phyloP scores from a whole-genome alignment of 2,329 filamentous ascomycete genomes.

The Monosporascus sp. region DNA sequence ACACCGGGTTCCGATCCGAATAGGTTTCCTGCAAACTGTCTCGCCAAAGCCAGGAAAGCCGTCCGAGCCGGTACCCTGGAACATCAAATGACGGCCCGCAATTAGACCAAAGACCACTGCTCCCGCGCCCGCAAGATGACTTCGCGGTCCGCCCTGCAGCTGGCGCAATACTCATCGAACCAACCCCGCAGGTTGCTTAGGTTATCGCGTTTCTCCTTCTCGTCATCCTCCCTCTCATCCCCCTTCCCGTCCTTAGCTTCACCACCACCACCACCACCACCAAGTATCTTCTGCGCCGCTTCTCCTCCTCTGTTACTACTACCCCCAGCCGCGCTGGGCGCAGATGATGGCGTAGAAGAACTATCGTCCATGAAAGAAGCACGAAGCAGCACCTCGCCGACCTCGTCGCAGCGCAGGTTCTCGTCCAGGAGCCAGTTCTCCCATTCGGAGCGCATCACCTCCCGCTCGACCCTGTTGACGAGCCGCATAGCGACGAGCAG shows the following conservation, averaged over 20 bases:
- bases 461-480: constrained; percentile 81
- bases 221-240: constrained; percentile 3
- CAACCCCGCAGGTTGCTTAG: constrained; percentile 40
- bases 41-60: too few species aligned
- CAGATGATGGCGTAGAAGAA: constrained; percentile 13
- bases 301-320: constrained; percentile 8
- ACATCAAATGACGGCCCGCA: too few species aligned
- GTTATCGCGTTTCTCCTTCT: constrained; percentile 16
- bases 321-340: constrained; percentile 4
- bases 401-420: constrained; percentile 65
- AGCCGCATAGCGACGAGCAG: constrained; percentile 84
- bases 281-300: constrained; percentile 24
- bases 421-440: constrained; percentile 88
- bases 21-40: too few species aligned
- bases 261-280: constrained; percentile 22
- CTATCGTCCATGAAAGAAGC: constrained; percentile 31
- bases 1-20: too few species aligned
- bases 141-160: constrained; percentile 43
- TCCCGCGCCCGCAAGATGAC: constrained; percentile 19
- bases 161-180: constrained; percentile 51
- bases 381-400: constrained; percentile 38
- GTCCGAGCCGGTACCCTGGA: too few species aligned
- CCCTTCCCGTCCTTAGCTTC: constrained; percentile 9
- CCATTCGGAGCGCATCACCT: constrained; percentile 84
- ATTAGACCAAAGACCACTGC: constrained; percentile 10